Conservation (phyloP, 169 alveolate genomes). For the Hepatocystis sp. region DNA sequence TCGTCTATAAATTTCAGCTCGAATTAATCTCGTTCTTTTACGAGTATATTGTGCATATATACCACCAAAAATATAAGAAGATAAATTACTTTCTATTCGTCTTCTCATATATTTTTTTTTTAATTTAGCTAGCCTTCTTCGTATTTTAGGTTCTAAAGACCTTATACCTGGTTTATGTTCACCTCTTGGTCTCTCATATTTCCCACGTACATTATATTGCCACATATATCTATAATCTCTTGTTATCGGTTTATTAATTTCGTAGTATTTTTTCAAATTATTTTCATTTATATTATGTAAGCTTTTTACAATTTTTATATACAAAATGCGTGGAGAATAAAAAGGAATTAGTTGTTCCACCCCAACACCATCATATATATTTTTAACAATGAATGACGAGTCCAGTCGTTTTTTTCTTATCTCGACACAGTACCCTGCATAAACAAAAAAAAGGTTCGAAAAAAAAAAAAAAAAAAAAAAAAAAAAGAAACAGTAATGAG, state of each 20-base stretch:
- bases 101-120: slow-evolving; percentile 78
- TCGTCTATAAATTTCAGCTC: slow-evolving; percentile 82
- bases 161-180: slow-evolving; percentile 90
- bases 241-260: slow-evolving; percentile 84
- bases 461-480: slow-evolving; percentile 1
- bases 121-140: slow-evolving; percentile 75
- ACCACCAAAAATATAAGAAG: slow-evolving; percentile 84
- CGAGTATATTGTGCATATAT: slow-evolving; percentile 78
- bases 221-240: slow-evolving; percentile 90
- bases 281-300: slow-evolving; percentile 68
- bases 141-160: slow-evolving; percentile 78
- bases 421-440: slow-evolving; percentile 85
- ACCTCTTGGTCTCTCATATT: slow-evolving; percentile 83
- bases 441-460: not conserved
- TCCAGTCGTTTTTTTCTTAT: slow-evolving; percentile 81
- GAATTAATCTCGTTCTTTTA: slow-evolving; percentile 72
- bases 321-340: slow-evolving; percentile 83
- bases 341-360: slow-evolving; percentile 84
- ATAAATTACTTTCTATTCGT: slow-evolving; percentile 78
- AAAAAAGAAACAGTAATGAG: not conserved
- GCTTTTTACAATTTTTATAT: slow-evolving; percentile 81
- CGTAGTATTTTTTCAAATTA: slow-evolving; percentile 14
- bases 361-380: slow-evolving; percentile 88
- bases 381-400: slow-evolving; percentile 84
- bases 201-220: slow-evolving; percentile 88